Evolutionary conservation across 257 asterid genomes (phyloP).

Genomic region (Penstemon barbatus): DNA sequence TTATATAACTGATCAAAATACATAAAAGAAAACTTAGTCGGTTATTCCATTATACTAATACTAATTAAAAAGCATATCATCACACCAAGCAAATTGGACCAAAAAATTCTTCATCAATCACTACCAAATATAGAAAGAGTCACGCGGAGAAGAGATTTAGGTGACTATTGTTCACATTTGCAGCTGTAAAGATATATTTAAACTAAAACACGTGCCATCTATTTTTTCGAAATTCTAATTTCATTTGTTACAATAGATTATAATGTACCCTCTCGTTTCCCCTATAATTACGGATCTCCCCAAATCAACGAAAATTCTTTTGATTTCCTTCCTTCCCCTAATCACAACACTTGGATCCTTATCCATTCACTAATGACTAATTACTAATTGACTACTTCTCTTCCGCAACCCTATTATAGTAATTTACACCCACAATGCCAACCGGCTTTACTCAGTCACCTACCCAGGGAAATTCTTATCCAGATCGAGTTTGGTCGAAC

Average conservation of each 20-base stretch:
- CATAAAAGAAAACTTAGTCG: too few species aligned
- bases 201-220: background rate
- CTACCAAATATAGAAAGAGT: constrained; percentile 1
- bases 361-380: background rate
- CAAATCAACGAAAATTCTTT: background rate
- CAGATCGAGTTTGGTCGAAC: background rate
- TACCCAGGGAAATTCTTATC: background rate
- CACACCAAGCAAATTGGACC: too few species aligned
- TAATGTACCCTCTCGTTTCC: background rate
- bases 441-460: background rate
- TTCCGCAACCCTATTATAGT: background rate
- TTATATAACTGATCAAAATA: too few species aligned
- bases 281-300: constrained; percentile 18
- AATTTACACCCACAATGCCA: background rate
- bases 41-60: too few species aligned
- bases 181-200: background rate
- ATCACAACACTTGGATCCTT: background rate
- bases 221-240: background rate
- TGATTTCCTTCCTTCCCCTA: background rate
- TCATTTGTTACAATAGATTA: too few species aligned
- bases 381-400: background rate
- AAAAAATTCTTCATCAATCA: background rate
- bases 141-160: background rate
- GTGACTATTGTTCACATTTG: background rate
- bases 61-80: too few species aligned